phyloP scores from a whole-genome alignment of 495 filamentous ascomycete genomes.

The Penicillium alfredii region DNA sequence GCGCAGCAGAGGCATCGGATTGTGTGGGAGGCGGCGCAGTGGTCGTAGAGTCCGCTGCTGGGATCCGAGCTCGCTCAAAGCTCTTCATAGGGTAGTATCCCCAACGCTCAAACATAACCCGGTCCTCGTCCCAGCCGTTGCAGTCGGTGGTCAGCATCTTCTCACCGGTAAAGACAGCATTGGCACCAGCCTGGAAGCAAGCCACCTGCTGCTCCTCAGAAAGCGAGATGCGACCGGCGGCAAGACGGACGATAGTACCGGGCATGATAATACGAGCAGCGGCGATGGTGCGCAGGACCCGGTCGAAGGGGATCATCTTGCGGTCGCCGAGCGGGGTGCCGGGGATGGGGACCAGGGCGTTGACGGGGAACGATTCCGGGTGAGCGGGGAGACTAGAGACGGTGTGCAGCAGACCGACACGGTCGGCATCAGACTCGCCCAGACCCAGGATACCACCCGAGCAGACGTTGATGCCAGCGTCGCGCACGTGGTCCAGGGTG shows the following conservation, averaged over 20 bases:
- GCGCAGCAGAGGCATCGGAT: constrained; percentile 19
- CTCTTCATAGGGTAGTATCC: constrained; percentile 67
- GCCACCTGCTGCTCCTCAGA: constrained; percentile 75
- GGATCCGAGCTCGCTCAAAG: constrained; percentile 30
- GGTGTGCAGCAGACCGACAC: constrained; percentile 71
- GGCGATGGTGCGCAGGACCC: constrained; percentile 67
- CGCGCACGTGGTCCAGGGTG: constrained; percentile 67
- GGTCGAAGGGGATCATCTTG: constrained; percentile 63
- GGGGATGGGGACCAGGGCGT: constrained; percentile 78
- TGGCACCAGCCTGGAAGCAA: constrained; percentile 81
- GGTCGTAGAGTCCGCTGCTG: constrained; percentile 3
- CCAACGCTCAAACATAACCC: constrained; percentile 70
- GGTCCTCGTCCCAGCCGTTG: constrained; percentile 83
- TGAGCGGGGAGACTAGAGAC: constrained; percentile 68
- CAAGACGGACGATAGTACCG: constrained; percentile 71
- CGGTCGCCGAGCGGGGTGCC: constrained; percentile 74
- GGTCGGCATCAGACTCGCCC: constrained; percentile 68
- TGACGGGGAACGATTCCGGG: constrained; percentile 81
- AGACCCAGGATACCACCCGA: constrained; percentile 76
- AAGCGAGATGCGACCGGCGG: constrained; percentile 71
- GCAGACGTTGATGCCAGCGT: constrained; percentile 81
- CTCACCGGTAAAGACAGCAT: constrained; percentile 85
- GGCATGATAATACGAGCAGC: constrained; percentile 75
- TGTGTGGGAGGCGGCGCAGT: constrained; percentile 9
- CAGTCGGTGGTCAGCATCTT: constrained; percentile 89